Evolutionary conservation across 2,329 filamentous ascomycete genomes (phyloP), one percentile per base, ranked within the genome.

Genomic region (Xylariales sp.): DNA sequence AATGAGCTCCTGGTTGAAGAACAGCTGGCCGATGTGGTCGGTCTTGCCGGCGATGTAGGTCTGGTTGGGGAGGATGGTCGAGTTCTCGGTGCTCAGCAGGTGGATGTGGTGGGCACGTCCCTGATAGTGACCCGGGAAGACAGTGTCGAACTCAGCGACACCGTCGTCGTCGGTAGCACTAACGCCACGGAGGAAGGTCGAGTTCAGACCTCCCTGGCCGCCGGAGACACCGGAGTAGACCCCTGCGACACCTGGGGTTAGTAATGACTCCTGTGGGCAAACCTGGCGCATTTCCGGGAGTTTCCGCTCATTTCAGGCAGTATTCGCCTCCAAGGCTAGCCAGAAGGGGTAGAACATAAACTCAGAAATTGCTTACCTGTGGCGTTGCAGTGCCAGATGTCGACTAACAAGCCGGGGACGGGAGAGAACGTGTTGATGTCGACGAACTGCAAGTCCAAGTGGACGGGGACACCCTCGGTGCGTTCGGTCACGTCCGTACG

Each of bases 21-120:
- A 81, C 41, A 80, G 58, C 55, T 82, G 76, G n/a, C 76, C 76
- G 32, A 80, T 70, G 58, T 81, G 75, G 4, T 72, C 70, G 29
- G 74, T 63, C 32, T 61, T 64, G 21, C 73, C 69, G 45, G 66
- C 68, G n/a, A 61, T 52, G 33, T 54, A 53, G 37, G 73, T 78
- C 48, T 65, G 64, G 59, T 78, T 78, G 22, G 61, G 47, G 27
- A 70, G 62, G 7, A 68, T 51, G 5, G 56, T 56, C 6, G 56
- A 52, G 31, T 48, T 47, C 31, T 48, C 34, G 4, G 53, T 55
- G 32, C 44, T 49, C 19, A 61, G 46, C 16, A 70, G 32, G 51
- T 71, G 68, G 16, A 65, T 65, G 51, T 73, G 68, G 11, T 60
- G 1, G 62, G 55, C n/a, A 63, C 57, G 5, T 58, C 61, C 5